Evolutionary conservation across 148 eudicot species (phyloP).

Genomic region (Silene conica): DNA sequence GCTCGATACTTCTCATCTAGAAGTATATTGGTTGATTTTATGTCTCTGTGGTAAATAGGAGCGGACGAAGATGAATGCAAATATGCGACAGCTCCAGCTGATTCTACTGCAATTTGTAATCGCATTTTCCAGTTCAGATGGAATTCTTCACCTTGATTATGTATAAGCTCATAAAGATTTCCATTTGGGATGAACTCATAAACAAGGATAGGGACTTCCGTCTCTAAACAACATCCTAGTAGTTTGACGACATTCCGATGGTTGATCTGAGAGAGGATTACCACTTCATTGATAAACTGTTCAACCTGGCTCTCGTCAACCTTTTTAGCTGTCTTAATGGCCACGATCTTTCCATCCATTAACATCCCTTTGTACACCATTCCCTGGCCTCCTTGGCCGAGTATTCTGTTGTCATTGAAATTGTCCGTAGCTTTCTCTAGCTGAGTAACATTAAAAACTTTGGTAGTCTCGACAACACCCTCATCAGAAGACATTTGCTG

Average conservation of each 20-base stretch:
- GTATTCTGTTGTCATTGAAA: constrained; percentile 18
- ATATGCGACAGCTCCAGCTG: constrained; percentile 27
- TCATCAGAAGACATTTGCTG: constrained; percentile 16
- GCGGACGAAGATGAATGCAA: constrained; percentile 29
- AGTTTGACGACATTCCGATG: constrained; percentile 30
- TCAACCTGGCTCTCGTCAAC: constrained; percentile 8
- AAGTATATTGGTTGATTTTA: constrained; percentile 30
- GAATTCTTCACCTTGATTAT: constrained; percentile 19
- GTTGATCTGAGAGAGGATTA: constrained; percentile 27
- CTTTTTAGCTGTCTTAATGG: constrained; percentile 10
- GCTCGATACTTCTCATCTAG: constrained; percentile 25
- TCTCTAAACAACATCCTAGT: constrained; percentile 31
- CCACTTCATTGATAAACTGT: constrained; percentile 29
- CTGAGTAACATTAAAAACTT: constrained; percentile 2
- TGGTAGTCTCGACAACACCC: constrained; percentile 11
- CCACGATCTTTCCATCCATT: constrained; percentile 17
- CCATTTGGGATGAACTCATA: constrained; percentile 30
- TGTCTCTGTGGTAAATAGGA: constrained; percentile 31
- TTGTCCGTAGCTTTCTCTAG: constrained; percentile 19
- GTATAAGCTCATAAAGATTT: constrained; percentile 24
- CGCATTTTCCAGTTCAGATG: constrained; percentile 32
- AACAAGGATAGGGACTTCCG: constrained; percentile 27
- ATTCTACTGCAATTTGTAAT: constrained; percentile 33
- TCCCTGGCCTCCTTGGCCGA: constrained; percentile 22
- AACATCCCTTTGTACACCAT: constrained; percentile 19